phyloP scores from a whole-genome alignment of 495 filamentous ascomycete genomes.

The Apiosordaria backusii region DNA sequence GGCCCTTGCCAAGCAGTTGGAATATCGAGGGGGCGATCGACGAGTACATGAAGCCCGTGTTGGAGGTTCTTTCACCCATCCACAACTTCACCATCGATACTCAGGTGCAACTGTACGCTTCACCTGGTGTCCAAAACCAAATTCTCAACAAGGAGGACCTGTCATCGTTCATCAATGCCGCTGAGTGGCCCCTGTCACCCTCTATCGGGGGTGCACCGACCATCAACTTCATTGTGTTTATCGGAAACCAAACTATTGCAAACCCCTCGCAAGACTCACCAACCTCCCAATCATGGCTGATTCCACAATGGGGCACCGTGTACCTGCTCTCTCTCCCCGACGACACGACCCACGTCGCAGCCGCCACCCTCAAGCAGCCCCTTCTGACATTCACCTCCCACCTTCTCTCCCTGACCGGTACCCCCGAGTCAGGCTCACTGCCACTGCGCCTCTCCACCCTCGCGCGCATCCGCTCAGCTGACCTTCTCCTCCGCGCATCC shows the following conservation, averaged over 20 bases:
- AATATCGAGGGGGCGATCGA: constrained; percentile 81
- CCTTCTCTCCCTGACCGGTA: constrained; percentile 82
- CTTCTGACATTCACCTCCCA: constrained; percentile 90
- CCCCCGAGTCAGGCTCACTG: constrained; percentile 73
- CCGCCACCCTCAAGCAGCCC: constrained; percentile 65
- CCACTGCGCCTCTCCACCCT: constrained; percentile 83
- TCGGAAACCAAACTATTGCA: constrained; percentile 53
- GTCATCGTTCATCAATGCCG: constrained; percentile 92
- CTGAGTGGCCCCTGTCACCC: constrained; percentile 93
- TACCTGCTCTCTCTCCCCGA: constrained; percentile 66
- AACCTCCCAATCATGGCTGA: constrained; percentile 82
- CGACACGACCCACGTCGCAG: constrained; percentile 35
- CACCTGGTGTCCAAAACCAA: constrained; percentile 64
- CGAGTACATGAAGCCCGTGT: constrained; percentile 75
- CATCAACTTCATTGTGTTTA: constrained; percentile 90
- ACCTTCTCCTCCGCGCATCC: constrained; percentile 82
- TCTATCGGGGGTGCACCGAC: constrained; percentile 92
- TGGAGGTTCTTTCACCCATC: constrained; percentile 72
- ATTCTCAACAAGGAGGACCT: constrained; percentile 81
- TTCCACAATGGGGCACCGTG: constrained; percentile 96
- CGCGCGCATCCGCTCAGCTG: constrained; percentile 77
- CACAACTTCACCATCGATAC: constrained; percentile 97
- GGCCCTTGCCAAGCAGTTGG: constrained; percentile 77
- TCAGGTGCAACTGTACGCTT: constrained; percentile 90
- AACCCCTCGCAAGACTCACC: constrained; percentile 35